Evolutionary conservation across 768 basidiomycete species (phyloP).

Genomic region (Auricularia sp.): DNA sequence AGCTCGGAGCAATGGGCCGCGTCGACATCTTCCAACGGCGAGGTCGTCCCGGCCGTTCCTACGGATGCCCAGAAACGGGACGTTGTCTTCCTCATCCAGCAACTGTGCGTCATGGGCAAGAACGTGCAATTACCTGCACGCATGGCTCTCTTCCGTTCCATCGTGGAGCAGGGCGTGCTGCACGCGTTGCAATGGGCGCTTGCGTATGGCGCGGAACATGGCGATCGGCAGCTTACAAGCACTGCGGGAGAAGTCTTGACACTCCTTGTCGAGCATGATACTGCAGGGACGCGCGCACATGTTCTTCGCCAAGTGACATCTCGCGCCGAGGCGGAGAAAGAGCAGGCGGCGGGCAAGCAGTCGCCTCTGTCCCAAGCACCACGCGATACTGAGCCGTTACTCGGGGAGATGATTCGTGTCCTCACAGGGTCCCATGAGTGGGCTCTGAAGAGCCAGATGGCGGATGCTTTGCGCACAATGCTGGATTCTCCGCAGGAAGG

Average conservation of each 20-base stretch:
- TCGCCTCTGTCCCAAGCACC: conserved; percentile 39
- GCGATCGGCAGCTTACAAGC: conserved; percentile 52
- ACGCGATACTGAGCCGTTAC: conserved; percentile 43
- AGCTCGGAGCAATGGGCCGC: not conserved
- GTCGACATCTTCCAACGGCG: not conserved
- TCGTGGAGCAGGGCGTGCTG: conserved; percentile 81
- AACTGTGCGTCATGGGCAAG: conserved; percentile 92
- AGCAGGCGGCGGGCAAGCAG: conserved; percentile 39
- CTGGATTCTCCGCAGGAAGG: conserved; percentile 56
- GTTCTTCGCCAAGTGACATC: conserved; percentile 61
- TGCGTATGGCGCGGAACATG: conserved; percentile 48
- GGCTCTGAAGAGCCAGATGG: conserved; percentile 82
- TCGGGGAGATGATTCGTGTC: conserved; percentile 65
- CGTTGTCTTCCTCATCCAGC: conserved; percentile 80
- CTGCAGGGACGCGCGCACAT: conserved; percentile 75
- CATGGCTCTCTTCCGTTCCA: conserved; percentile 71
- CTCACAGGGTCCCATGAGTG: conserved; percentile 73
- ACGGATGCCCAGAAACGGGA: conserved; percentile 55
- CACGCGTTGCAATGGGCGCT: conserved; percentile 92
- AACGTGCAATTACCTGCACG: conserved; percentile 86
- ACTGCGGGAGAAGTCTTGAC: conserved; percentile 81
- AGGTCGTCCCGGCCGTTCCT: not conserved
- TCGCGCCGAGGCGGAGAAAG: conserved; percentile 56
- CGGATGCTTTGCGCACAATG: conserved; percentile 75
- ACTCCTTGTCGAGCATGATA: conserved; percentile 81